These are phyloP conservation scores for Apophysomyces trapeziformis DNA, from an alignment of 371 early-diverging fungal species.

Conservation along the genomic window DNA sequence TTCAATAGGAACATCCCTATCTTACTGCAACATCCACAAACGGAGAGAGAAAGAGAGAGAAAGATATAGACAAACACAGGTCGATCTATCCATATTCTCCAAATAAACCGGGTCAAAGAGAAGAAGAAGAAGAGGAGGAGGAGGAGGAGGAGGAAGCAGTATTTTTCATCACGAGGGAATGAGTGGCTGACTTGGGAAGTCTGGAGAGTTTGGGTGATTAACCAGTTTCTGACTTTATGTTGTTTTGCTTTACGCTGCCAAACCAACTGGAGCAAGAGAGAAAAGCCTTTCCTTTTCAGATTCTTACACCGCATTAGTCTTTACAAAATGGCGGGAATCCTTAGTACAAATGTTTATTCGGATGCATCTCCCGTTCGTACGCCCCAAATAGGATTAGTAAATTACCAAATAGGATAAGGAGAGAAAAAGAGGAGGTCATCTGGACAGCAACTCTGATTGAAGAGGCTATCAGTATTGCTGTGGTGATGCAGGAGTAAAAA, in stretches of 20 bases:
- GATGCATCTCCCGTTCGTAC: conserved; percentile 5
- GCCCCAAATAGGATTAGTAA: neutral
- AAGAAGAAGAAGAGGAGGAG: too few species aligned
- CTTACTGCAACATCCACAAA: too few species aligned
- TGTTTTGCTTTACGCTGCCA: neutral
- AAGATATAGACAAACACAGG: too few species aligned
- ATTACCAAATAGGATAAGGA: conserved; percentile 2
- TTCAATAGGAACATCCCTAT: neutral
- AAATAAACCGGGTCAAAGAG: too few species aligned
- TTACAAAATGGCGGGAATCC: conserved; percentile 1
- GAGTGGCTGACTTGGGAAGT: neutral
- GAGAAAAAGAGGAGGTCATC: conserved; percentile 8
- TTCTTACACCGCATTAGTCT: neutral
- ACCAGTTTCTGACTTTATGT: neutral
- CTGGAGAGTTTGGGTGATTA: neutral
- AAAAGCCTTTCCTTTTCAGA: neutral
- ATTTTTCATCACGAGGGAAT: conserved; percentile 1
- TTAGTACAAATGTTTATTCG: conserved; percentile 5
- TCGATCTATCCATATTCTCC: too few species aligned
- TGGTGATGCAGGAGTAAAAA: conserved; percentile 5
- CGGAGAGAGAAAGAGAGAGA: too few species aligned
- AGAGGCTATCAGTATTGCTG: conserved; percentile 4
- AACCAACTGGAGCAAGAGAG: too few species aligned
- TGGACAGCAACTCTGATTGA: neutral
- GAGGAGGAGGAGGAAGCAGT: neutral